These are phyloP conservation scores for Rhodotorula diobovata DNA, from an alignment of 768 basidiomycete species.

Conservation along the genomic window DNA sequence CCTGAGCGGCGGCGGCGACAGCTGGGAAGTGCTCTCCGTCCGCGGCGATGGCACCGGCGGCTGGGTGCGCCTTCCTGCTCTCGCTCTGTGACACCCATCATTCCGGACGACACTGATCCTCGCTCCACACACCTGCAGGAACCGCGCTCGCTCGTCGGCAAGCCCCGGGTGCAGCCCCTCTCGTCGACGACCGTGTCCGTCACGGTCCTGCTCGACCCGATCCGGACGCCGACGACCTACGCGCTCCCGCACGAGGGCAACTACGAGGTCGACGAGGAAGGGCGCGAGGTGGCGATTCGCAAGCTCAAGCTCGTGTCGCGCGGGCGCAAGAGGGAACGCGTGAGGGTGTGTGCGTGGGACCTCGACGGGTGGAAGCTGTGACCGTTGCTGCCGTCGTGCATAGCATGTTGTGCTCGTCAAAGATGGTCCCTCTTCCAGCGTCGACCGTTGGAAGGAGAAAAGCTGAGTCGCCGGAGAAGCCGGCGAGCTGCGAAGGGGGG, in stretches of 20 bases:
- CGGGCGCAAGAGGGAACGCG: slow-evolving; percentile 23
- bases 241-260: slow-evolving; percentile 9
- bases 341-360: slow-evolving; percentile 35
- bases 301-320: slow-evolving; percentile 31
- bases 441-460: too few relatives aligned
- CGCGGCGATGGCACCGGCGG: slow-evolving; percentile 18
- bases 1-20: slow-evolving; percentile 20
- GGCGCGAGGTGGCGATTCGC: slow-evolving; percentile 14
- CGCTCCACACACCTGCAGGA: not conserved
- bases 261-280: slow-evolving; percentile 11
- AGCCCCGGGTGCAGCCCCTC: not conserved
- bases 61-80: slow-evolving; percentile 23
- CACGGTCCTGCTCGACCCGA: slow-evolving; percentile 25
- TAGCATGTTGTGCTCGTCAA: not conserved
- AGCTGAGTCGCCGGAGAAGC: not conserved
- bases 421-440: too few relatives aligned
- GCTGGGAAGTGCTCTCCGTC: slow-evolving; percentile 36
- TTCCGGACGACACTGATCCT: not conserved
- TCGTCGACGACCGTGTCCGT: slow-evolving; percentile 6
- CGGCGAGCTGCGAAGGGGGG: too few relatives aligned
- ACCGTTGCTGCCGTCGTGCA: not conserved
- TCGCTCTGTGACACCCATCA: too few relatives aligned
- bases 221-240: slow-evolving; percentile 23
- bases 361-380: slow-evolving; percentile 33
- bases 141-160: slow-evolving; percentile 5